phyloP scores from a whole-genome alignment of 1,284 basidiomycete genomes.

The Chondrostereum purpureum region DNA sequence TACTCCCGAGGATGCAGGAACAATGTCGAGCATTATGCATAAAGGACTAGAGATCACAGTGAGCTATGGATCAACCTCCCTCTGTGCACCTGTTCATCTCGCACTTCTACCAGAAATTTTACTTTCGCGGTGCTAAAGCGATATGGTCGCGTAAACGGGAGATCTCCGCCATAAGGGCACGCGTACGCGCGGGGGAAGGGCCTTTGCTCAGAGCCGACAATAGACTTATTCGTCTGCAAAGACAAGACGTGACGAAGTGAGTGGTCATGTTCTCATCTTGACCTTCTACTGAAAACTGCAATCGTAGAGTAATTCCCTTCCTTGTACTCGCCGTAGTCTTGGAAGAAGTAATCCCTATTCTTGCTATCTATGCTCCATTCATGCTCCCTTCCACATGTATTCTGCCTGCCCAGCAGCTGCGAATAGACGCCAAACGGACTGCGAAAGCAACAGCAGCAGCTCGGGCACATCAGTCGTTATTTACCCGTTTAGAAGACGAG shows the following conservation, averaged over 20 bases:
- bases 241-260: conserved; percentile 63
- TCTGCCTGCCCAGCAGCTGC: conserved; percentile 73
- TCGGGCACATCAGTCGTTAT: conserved; percentile 26
- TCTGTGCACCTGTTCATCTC: not conserved
- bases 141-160: conserved; percentile 56
- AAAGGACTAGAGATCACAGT: conserved; percentile 67
- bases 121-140: conserved; percentile 64
- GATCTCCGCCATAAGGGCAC: conserved; percentile 43
- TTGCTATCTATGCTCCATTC: conserved; percentile 81
- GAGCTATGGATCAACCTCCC: conserved; percentile 19
- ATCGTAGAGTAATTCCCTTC: conserved; percentile 71
- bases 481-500: conserved; percentile 25
- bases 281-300: conserved; percentile 1
- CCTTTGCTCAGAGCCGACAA: conserved; percentile 59
- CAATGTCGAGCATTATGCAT: conserved; percentile 51
- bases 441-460: conserved; percentile 35
- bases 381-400: conserved; percentile 85
- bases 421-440: conserved; percentile 60
- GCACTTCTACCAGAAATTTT: conserved; percentile 59
- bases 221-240: conserved; percentile 58
- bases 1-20: conserved; percentile 53
- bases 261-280: conserved; percentile 17
- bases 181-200: conserved; percentile 49
- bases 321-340: conserved; percentile 67
- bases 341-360: conserved; percentile 79